Evolutionary conservation across 805 yeast genomes (phyloP).

Genomic region (Saccharomycopsis sp.): DNA sequence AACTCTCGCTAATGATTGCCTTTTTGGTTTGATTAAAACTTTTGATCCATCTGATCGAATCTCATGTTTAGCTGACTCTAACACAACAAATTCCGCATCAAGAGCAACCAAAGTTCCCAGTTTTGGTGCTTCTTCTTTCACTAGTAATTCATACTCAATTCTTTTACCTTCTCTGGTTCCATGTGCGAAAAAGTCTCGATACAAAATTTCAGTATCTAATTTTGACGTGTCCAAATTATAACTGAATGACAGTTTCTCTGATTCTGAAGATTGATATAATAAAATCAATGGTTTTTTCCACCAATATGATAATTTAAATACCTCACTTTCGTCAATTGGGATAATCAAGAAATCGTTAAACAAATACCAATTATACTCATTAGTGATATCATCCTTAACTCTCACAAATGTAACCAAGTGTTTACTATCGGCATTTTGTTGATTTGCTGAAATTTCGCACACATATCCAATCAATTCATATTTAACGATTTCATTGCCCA

Average conservation of each 20-base stretch:
- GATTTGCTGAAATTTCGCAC: conserved; percentile 45
- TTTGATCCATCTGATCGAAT: conserved; percentile 66
- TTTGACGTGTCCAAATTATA: conserved; percentile 39
- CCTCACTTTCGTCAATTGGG: conserved; percentile 67
- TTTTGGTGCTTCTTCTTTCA: conserved; percentile 61
- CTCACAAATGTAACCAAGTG: conserved; percentile 56
- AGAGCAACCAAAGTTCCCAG: conserved; percentile 80
- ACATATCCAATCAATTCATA: conserved; percentile 66
- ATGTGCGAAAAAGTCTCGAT: conserved; percentile 67
- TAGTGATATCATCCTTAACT: conserved; percentile 31
- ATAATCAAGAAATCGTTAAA: conserved; percentile 89
- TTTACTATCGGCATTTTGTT: conserved; percentile 44
- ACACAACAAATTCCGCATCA: conserved; percentile 92
- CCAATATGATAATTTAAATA: conserved; percentile 56
- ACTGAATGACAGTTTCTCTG: conserved; percentile 33
- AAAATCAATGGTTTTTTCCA: conserved; percentile 83
- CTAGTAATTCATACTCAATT: conserved; percentile 62
- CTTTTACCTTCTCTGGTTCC: conserved; percentile 52
- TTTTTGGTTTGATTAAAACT: conserved; percentile 64
- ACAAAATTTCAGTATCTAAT: conserved; percentile 59
- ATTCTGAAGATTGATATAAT: conserved; percentile 50
- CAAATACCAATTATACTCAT: conserved; percentile 55
- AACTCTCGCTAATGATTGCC: conserved; percentile 76
- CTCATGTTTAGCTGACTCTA: conserved; percentile 74
- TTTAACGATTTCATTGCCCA: conserved; percentile 29